Base-by-base conservation (phyloP, 2,329 filamentous ascomycete species). In the Calonectria hawksworthii region DNA sequence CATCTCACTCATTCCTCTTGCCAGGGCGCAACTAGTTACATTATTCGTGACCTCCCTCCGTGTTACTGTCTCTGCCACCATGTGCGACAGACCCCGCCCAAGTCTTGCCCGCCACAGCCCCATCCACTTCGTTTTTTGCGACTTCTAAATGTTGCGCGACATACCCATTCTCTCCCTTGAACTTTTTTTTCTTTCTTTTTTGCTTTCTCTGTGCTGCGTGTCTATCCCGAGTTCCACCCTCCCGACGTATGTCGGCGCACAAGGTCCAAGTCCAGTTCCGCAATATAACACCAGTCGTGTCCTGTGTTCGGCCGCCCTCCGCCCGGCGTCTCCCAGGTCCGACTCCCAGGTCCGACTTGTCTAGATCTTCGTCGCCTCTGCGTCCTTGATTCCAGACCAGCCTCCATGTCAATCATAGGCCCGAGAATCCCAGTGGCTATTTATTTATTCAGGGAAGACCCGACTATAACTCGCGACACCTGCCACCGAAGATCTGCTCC, bases 391-490 rank as follows among this genome's bases (percentile, higher is more conserved):
- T 64, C 56, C 65, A 41, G 56, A 26, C 8, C 56, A 63, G 36
- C 59, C 63, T 74, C 65, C 71, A 76, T 79, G 75, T 76, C 77
- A 59, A 72, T 75, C 69, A 69, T 72, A 23, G 67, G 69, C 67
- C 68, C 73, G 28, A 74, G 75, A 69, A 77, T 80, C 63, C 78
- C 76, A 75, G 73, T 80, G 66, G 52, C 73, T 44, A 78, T 81
- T 74, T 80, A 79, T 77, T 77, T 80, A 76, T 74, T 78, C 74
- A 75, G 77, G 70, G 67, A 79, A 79, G 79, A 79, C 56, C 78
- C 75, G 50, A 72, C 44, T 30, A 44, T 66, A 14, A 66, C 63
- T 38, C 66, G 36, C 51, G 56, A 79, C 18, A 50, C 26, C n/a
- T 66, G n/a, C 69, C 68, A 74, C 71, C 76, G 32, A 72, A 78